Evolutionary conservation across 495 filamentous ascomycete genomes (phyloP).

Genomic region (Paragyromitra xinjiangensis): DNA sequence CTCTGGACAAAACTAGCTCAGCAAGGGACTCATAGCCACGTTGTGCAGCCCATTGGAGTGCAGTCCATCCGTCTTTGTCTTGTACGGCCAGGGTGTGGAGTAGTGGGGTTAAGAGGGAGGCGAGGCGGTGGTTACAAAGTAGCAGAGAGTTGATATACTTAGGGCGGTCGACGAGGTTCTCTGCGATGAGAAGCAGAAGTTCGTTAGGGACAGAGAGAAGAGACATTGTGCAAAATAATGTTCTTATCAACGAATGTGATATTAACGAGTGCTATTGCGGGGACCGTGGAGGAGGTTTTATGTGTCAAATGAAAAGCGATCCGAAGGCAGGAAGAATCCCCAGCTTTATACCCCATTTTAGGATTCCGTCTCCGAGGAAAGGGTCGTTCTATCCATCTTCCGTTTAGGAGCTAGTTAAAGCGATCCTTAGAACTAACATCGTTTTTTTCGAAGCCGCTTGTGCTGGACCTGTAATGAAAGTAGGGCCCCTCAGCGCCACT

Average conservation of each 20-base stretch:
- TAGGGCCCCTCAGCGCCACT: not conserved
- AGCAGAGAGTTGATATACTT: conserved; percentile 30
- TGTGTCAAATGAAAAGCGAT: not conserved
- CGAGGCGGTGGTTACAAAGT: conserved; percentile 22
- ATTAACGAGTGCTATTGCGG: not conserved
- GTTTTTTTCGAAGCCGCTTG: conserved; percentile 1
- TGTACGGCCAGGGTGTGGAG: conserved; percentile 34
- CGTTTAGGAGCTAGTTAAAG: not conserved
- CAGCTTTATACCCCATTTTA: conserved; percentile 1
- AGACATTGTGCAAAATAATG: conserved; percentile 13
- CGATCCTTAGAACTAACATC: not conserved
- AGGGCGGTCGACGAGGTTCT: conserved; percentile 28
- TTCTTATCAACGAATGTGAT: conserved; percentile 9
- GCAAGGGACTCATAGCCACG: conserved; percentile 35
- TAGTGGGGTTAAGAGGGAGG: conserved; percentile 25
- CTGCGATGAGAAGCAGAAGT: conserved; percentile 26
- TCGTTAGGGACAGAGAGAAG: conserved; percentile 32
- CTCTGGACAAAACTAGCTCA: conserved; percentile 17
- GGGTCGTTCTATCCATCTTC: not conserved
- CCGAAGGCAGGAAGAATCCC: not conserved
- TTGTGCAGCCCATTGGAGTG: conserved; percentile 45
- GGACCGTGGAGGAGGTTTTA: not conserved
- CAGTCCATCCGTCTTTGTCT: conserved; percentile 44
- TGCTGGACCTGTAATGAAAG: not conserved
- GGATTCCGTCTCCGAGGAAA: not conserved